These are phyloP conservation scores for Hypoxylon crocopeplum DNA, from an alignment of 495 filamentous ascomycete genomes.

Conservation along the genomic window DNA sequence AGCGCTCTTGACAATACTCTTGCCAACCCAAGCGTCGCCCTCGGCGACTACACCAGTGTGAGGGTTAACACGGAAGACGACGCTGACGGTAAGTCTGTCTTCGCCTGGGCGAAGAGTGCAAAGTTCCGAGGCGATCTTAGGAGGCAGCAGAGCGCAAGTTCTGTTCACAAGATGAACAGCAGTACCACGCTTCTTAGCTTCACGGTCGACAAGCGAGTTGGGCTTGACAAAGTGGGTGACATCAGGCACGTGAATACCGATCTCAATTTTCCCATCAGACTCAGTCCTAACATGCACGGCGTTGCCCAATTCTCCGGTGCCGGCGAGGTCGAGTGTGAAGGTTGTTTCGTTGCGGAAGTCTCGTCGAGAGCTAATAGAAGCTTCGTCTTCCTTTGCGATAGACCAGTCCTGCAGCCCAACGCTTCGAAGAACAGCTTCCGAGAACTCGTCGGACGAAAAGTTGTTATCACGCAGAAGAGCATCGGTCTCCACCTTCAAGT, in stretches of 20 bases:
- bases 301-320: constrained; percentile 84
- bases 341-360: constrained; percentile 91
- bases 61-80: constrained; percentile 87
- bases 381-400: constrained; percentile 79
- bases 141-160: constrained; percentile 87
- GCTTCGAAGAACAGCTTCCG: constrained; percentile 91
- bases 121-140: constrained; percentile 81
- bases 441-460: constrained; percentile 96
- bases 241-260: constrained; percentile 95
- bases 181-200: constrained; percentile 97
- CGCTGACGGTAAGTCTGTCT: constrained; percentile 89
- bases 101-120: constrained; percentile 85
- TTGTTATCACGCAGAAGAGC: constrained; percentile 97
- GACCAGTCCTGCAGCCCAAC: constrained; percentile 93
- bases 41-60: constrained; percentile 77
- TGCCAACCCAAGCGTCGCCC: constrained; percentile 91
- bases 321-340: constrained; percentile 89
- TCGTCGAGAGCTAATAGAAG: constrained; percentile 74
- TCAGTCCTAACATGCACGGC: constrained; percentile 89
- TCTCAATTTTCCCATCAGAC: constrained; percentile 83
- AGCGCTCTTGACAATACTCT: constrained; percentile 88
- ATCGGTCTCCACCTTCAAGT: constrained; percentile 95
- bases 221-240: constrained; percentile 96
- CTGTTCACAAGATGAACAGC: constrained; percentile 93
- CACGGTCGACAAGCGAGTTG: constrained; percentile 94